Evolutionary conservation across 2,329 filamentous ascomycete genomes (phyloP).

Genomic region (Neonectria coccinea): DNA sequence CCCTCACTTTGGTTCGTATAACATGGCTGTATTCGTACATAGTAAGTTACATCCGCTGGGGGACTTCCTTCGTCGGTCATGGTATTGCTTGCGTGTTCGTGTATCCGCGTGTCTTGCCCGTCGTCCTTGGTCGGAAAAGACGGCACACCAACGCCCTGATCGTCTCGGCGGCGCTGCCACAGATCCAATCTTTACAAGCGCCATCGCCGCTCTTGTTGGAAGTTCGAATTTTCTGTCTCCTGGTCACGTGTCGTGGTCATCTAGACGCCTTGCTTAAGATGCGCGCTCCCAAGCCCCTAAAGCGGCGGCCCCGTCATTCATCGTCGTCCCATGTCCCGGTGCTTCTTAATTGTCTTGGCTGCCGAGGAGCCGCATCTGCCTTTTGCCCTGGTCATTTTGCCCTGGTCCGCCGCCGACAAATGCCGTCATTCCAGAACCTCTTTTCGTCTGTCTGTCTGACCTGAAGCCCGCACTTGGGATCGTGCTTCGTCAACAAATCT

Average conservation of each 20-base stretch:
- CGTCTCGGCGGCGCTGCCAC: slow-evolving; percentile 40
- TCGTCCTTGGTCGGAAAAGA: slow-evolving; percentile 40
- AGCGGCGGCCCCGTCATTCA: slow-evolving; percentile 11
- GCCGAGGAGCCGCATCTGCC: slow-evolving; percentile 28
- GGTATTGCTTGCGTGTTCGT: slow-evolving; percentile 2
- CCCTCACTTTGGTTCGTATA: not conserved
- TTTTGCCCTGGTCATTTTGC: not conserved
- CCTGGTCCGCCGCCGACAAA: slow-evolving; percentile 22
- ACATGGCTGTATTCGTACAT: too few relatives aligned
- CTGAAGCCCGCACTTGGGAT: not conserved
- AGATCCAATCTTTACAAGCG: slow-evolving; percentile 27
- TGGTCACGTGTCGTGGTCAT: not conserved
- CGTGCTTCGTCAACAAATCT: not conserved
- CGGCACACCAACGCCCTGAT: slow-evolving; percentile 43
- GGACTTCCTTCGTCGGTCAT: too few relatives aligned
- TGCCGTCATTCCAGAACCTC: slow-evolving; percentile 21
- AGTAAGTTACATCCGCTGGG: too few relatives aligned
- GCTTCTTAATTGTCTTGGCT: slow-evolving; percentile 23
- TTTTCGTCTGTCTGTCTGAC: not conserved
- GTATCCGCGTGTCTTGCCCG: not conserved
- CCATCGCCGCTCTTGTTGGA: slow-evolving; percentile 6
- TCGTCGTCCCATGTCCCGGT: too few relatives aligned
- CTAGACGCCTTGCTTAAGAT: not conserved
- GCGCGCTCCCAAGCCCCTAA: too few relatives aligned
- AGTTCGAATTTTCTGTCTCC: not conserved